phyloP scores from a whole-genome alignment of 768 basidiomycete genomes.

The Boletus sensibilis region DNA sequence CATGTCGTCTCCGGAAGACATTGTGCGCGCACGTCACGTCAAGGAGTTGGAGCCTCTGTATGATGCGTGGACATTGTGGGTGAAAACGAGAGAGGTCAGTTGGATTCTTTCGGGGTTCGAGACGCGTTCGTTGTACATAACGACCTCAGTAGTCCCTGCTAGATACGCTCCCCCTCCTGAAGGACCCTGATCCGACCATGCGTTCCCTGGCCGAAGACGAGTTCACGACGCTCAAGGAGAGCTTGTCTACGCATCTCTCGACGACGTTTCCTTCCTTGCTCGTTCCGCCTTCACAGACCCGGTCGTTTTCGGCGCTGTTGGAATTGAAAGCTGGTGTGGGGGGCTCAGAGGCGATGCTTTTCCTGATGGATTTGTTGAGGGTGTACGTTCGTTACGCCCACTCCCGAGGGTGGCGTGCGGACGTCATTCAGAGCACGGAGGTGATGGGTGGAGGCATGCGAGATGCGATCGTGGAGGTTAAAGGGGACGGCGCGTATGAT shows the following conservation, averaged over 20 bases:
- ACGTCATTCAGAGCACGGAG: slow-evolving; percentile 57
- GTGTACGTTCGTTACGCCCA: slow-evolving; percentile 77
- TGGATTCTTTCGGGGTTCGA: background rate
- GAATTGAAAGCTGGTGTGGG: slow-evolving; percentile 68
- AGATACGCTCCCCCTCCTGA: slow-evolving; percentile 59
- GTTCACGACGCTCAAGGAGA: slow-evolving; percentile 43
- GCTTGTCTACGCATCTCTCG: slow-evolving; percentile 22
- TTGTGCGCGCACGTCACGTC: slow-evolving; percentile 55
- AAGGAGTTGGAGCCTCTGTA: slow-evolving; percentile 70
- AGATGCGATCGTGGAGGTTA: slow-evolving; percentile 78
- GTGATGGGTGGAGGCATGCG: slow-evolving; percentile 65
- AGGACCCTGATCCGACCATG: slow-evolving; percentile 75
- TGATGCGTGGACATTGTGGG: slow-evolving; percentile 67
- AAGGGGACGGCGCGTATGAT: slow-evolving; percentile 78
- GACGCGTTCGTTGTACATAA: slow-evolving; percentile 6
- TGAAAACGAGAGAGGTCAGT: slow-evolving; percentile 54
- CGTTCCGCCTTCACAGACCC: slow-evolving; percentile 67
- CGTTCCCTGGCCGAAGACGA: slow-evolving; percentile 73
- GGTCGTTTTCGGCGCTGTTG: slow-evolving; percentile 70
- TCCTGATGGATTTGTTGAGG: slow-evolving; percentile 69
- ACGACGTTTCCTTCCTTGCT: slow-evolving; percentile 67
- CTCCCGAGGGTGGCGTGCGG: slow-evolving; percentile 57
- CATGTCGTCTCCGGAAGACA: slow-evolving; percentile 54
- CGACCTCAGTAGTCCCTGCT: slow-evolving; percentile 56
- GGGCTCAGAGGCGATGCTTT: slow-evolving; percentile 30